Evolutionary conservation across 192 early-diverging fungal species (phyloP).

Genomic region (Jimgerdemannia flammicorona): DNA sequence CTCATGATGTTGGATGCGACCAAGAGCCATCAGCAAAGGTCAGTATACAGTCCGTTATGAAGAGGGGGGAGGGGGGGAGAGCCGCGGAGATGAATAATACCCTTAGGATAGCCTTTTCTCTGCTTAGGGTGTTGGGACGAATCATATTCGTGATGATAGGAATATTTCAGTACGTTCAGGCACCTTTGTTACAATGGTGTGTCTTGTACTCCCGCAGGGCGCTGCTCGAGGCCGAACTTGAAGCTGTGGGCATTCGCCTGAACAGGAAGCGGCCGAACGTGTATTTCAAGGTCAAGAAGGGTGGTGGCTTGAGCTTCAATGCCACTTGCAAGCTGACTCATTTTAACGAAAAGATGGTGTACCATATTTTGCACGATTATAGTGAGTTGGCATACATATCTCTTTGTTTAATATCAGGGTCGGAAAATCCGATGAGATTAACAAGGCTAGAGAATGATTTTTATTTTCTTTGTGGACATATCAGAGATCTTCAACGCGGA

Average conservation of each 20-base stretch:
- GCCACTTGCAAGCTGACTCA: constrained; percentile 83
- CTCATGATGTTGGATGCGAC: constrained; percentile 99
- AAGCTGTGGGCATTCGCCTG: constrained; percentile 93
- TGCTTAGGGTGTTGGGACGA: too few species aligned
- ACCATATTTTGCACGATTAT: constrained; percentile 94
- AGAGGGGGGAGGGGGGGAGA: too few species aligned
- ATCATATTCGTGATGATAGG: too few species aligned
- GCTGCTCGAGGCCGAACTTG: constrained; percentile 88
- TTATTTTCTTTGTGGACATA: background rate
- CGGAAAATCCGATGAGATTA: background rate
- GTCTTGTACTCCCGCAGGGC: constrained; percentile 27
- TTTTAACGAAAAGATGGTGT: constrained; percentile 88
- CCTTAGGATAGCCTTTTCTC: too few species aligned
- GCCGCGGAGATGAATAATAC: too few species aligned
- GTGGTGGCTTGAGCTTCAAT: constrained; percentile 95
- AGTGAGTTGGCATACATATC: constrained; percentile 37
- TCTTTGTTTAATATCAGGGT: background rate
- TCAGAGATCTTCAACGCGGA: constrained; percentile 94
- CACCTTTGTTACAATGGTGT: too few species aligned
- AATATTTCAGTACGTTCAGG: too few species aligned
- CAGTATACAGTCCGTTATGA: constrained; percentile 4
- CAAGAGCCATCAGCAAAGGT: constrained; percentile 79
- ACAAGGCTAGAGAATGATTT: background rate
- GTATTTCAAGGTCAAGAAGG: constrained; percentile 97
- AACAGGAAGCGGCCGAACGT: constrained; percentile 88